These are phyloP conservation scores for Nicotiana attenuata DNA, from an alignment of 257 asterid genomes.

Conservation along the genomic window DNA sequence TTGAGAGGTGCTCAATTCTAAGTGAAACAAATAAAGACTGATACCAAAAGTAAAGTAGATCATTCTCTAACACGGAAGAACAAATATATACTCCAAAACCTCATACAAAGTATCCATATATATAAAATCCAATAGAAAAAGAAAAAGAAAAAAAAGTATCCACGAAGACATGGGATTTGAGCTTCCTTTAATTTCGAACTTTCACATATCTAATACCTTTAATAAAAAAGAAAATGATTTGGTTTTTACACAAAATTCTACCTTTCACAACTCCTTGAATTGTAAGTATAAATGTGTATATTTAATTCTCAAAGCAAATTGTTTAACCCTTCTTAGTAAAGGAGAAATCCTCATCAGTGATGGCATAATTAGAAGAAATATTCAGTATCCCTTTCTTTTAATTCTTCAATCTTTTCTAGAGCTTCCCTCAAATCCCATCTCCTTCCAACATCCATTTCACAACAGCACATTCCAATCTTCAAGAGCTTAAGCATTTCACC, in stretches of 20 bases:
- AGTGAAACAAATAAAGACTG: not conserved
- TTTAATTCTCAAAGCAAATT: not conserved
- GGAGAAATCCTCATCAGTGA: slow-evolving; percentile 38
- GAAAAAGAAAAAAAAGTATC: not conserved
- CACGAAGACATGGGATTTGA: not conserved
- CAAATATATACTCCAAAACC: not conserved
- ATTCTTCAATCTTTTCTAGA: slow-evolving; percentile 41
- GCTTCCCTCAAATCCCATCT: slow-evolving; percentile 53
- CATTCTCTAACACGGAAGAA: not conserved
- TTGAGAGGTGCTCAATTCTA: too few relatives aligned
- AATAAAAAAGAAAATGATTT: not conserved
- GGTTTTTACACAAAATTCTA: not conserved
- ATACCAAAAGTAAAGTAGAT: not conserved
- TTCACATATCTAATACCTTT: not conserved
- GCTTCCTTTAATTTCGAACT: not conserved
- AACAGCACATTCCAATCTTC: slow-evolving; percentile 69
- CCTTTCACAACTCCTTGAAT: not conserved
- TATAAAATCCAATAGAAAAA: not conserved
- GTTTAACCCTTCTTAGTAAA: slow-evolving; percentile 18
- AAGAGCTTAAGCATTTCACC: slow-evolving; percentile 60
- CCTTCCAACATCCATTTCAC: slow-evolving; percentile 43
- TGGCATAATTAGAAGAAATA: slow-evolving; percentile 29
- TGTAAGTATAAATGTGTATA: not conserved
- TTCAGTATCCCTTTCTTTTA: slow-evolving; percentile 35
- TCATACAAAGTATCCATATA: not conserved